Conservation (phyloP, 1,284 basidiomycete genomes). For the Apiotrichum sp. region DNA sequence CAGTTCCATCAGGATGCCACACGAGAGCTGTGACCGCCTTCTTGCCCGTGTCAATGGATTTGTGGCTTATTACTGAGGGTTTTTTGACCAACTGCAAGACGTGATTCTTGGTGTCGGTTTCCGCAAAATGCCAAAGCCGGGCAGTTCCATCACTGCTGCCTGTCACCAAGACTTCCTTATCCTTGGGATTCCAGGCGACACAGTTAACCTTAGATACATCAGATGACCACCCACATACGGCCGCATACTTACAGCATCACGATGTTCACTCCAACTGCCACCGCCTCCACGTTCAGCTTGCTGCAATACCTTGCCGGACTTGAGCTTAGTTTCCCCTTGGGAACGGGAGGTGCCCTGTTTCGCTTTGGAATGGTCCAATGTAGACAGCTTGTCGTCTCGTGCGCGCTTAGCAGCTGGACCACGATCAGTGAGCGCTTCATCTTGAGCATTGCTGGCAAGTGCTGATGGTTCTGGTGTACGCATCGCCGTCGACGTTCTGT, state of each 20-base stretch:
- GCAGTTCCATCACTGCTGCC: conserved; percentile 34
- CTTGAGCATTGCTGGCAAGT: background rate
- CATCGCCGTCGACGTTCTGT: too few relatives aligned
- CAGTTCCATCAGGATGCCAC: conserved; percentile 42
- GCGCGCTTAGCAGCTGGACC: background rate
- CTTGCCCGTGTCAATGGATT: conserved; percentile 34
- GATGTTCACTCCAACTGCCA: conserved; percentile 28
- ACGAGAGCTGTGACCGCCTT: conserved; percentile 33
- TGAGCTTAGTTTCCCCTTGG: background rate
- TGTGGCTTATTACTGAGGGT: conserved; percentile 28
- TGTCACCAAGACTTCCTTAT: conserved; percentile 32
- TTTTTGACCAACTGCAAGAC: conserved; percentile 17
- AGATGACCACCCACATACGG: background rate
- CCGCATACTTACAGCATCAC: conserved; percentile 26
- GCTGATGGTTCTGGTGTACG: background rate
- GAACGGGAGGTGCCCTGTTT: background rate
- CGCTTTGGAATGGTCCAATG: background rate
- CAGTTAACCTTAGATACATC: conserved; percentile 26
- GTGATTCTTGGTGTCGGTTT: conserved; percentile 1
- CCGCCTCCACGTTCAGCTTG: background rate
- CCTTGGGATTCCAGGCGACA: conserved; percentile 40
- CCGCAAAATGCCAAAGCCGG: conserved; percentile 36
- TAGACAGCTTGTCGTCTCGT: background rate
- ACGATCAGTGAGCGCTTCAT: background rate
- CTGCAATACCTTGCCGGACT: conserved; percentile 1